Conservation (phyloP, 192 early-diverging fungal species). For the Glomus cerebriforme region DNA sequence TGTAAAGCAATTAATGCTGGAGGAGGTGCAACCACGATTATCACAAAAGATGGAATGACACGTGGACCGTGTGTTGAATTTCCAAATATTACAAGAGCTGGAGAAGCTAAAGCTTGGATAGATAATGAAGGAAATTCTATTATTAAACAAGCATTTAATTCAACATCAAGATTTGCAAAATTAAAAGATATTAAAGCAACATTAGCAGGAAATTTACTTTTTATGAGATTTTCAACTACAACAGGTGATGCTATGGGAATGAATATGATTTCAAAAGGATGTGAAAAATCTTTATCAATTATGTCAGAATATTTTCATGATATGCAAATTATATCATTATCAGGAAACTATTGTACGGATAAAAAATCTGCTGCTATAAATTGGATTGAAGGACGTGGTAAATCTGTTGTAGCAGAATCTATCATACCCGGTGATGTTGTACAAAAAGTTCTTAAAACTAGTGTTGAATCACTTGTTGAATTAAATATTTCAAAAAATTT, state of each 20-base stretch:
- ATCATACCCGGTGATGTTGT: slow-evolving; percentile 81
- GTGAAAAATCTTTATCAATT: slow-evolving; percentile 76
- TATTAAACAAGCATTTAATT: slow-evolving; percentile 80
- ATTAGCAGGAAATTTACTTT: slow-evolving; percentile 80
- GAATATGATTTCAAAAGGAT: slow-evolving; percentile 98
- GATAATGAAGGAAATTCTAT: slow-evolving; percentile 63
- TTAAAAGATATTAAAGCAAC: slow-evolving; percentile 81
- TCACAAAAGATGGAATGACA: slow-evolving; percentile 87
- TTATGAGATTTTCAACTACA: slow-evolving; percentile 84
- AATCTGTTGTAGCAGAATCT: slow-evolving; percentile 86
- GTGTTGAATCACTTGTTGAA: slow-evolving; percentile 72
- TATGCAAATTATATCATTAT: slow-evolving; percentile 79
- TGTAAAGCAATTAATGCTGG: slow-evolving; percentile 92
- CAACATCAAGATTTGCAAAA: slow-evolving; percentile 86
- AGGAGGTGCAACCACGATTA: slow-evolving; percentile 79
- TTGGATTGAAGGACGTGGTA: slow-evolving; percentile 97
- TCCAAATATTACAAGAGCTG: slow-evolving; percentile 65
- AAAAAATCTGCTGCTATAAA: slow-evolving; percentile 97
- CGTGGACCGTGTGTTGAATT: slow-evolving; percentile 91
- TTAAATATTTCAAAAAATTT: slow-evolving; percentile 89
- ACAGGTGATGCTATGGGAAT: slow-evolving; percentile 99
- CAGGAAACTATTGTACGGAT: slow-evolving; percentile 95
- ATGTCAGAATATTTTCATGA: slow-evolving; percentile 65
- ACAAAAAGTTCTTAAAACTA: slow-evolving; percentile 83
- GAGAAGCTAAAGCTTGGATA: slow-evolving; percentile 71